Evolutionary conservation across 371 early-diverging fungal genomes (phyloP), one percentile per base, ranked within the genome.

Genomic region (Catenaria anguillulae): DNA sequence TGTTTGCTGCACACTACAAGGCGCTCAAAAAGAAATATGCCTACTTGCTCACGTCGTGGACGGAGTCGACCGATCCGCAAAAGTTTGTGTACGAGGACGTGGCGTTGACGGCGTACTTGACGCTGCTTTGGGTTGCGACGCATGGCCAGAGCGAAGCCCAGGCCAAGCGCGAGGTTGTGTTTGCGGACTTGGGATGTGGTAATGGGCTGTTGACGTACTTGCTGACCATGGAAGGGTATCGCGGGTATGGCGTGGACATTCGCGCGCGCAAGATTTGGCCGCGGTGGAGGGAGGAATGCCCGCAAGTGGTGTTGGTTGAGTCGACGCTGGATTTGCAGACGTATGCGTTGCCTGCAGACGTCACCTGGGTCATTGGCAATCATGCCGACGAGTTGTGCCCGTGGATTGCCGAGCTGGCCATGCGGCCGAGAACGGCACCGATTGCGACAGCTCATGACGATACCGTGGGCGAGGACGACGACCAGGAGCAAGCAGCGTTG

Each of bases 111-210:
- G 81, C 84, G 42, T 91, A 86, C 75, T 67, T 91, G 26, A 71
- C 86, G 15, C 84, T 83, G 46, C 68, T 90, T 43, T 91, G 89
- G 89, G 67, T 78, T 54, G 45, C 73, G 61, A 77, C 83, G 61
- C 56, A n/a, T 23, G 10, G 13, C 56, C 24, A 42, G 26, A 0
- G 10, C n/a, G 23, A 19, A 2, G 1, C 35, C 6, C n/a, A 56
- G 33, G 33, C 13, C 33, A 1, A 26, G 15, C 10, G 31, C 26
- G 26, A 10, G 15, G 52, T 50, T 8, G 29, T 29, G 1, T 93
- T 92, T 80, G 78, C 86, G n/a, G 93, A 93, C 69, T 70, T 93
- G 23, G 92, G 91, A 0, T 92, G 92, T 64, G 92, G 93, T n/a
- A 93, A 93, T 72, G 92, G 93, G 0, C 66, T 93, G 35, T 69